Percentiles rank a stretch among this genome's conserved stretches.
phyloP scores from a whole-genome alignment of 139 green algal genomes.

The Tetraselmis chui region DNA sequence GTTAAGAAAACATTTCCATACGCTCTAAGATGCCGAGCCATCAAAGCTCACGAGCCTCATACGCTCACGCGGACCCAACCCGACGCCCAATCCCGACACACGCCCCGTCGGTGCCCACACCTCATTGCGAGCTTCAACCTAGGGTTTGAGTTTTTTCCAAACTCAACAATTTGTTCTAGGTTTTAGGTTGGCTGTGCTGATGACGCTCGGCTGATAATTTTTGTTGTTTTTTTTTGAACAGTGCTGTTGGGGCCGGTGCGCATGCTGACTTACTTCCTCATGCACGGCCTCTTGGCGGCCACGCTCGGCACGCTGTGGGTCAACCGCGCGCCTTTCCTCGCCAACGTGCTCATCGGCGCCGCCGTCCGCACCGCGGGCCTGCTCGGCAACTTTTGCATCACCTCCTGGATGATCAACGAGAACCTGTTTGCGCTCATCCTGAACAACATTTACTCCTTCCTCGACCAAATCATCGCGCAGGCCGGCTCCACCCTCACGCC shows the following conservation, averaged over 20 bases:
- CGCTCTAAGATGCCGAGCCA: no score
- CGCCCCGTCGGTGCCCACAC: no score
- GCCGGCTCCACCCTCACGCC: not conserved
- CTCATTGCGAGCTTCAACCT: no score
- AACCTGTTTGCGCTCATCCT: slow-evolving; percentile 68
- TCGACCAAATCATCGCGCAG: slow-evolving; percentile 36
- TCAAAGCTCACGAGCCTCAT: no score
- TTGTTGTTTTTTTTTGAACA: no score
- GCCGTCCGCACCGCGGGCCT: slow-evolving; percentile 49
- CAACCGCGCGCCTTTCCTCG: slow-evolving; percentile 25
- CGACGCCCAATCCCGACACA: no score
- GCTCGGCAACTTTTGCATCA: slow-evolving; percentile 51
- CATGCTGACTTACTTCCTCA: slow-evolving; percentile 57
- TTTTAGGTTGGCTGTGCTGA: no score
- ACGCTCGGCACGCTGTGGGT: slow-evolving; percentile 48
- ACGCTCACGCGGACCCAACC: no score
- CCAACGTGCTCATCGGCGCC: slow-evolving; percentile 27
- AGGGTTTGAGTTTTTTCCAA: no score
- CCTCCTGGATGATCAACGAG: slow-evolving; percentile 62
- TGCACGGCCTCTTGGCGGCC: slow-evolving; percentile 62
- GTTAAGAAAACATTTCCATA: no score
- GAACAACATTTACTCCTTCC: slow-evolving; percentile 57
- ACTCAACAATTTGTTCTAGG: no score
- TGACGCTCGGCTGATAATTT: no score
- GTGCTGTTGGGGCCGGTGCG: slow-evolving; percentile 75